Base-by-base conservation (phyloP, 257 asterid genomes). In the Solanum habrochaites region DNA sequence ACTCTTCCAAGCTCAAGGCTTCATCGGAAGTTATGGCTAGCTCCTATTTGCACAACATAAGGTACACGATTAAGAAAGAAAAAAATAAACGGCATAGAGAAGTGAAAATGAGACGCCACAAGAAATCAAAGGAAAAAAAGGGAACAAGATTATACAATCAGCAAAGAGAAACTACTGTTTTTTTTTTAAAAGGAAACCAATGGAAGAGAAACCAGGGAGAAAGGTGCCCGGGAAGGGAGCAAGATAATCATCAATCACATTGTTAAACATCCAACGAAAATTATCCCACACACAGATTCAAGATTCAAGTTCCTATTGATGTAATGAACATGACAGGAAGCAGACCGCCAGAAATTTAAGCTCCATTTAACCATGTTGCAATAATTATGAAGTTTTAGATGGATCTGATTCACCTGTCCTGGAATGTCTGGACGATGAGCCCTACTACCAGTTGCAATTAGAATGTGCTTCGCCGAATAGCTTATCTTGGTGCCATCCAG, bases 11-110 rank as follows among this genome's bases (percentile, higher is more conserved):
- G 93, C 99, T 97, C 95, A 97, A 91, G 83, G 99, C 99, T 89
- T 97, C 99, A 87, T 97, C 99, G 21, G 99, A 97, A n/a, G 99
- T 97, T 88, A 97, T 97, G 64, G 93, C 97, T 86, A 97, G 88
- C 88, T 97, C 99, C 99, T 97, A 86, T 25, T 85, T n/a, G 60
- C 89, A 37, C 74, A 89, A 32, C 69, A 83, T 11, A 56, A 20
- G 66, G 42, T 85, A 49, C 78, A 39, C 56, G 32, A 31, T 87
- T 21, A 86, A n/a, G 67, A 72, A 43, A 58, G 58, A 39, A 60
- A 73, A 14, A 47, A 69, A 23, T 64, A 56, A 64, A 43, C 60
- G 81, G 64, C 29, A 16, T 32, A 45, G 77, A 75, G 37, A 15
- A 82, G 8, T 14, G 29, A 12, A 75, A 78, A 45, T 13, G 31